Conservation (phyloP, 257 asterid genomes). For the Solanum sitiens region DNA sequence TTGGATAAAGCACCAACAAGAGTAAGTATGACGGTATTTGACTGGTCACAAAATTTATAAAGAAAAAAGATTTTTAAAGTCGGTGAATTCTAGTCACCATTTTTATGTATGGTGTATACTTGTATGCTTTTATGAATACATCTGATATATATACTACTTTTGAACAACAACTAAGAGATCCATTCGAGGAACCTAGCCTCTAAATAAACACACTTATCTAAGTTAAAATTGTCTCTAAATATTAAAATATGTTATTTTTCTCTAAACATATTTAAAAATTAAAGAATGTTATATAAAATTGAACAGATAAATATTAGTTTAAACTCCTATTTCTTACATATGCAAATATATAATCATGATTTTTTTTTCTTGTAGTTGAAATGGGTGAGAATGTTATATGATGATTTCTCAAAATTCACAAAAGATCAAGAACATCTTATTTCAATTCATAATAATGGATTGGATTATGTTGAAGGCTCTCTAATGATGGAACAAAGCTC, state of each 20-base stretch:
- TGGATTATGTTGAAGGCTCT: constrained; percentile 41
- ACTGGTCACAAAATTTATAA: neutral
- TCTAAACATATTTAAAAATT: too few relatives aligned
- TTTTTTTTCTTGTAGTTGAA: constrained; percentile 16
- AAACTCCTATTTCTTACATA: neutral
- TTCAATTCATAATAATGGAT: constrained; percentile 3
- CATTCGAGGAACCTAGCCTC: too few relatives aligned
- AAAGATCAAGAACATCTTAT: constrained; percentile 40
- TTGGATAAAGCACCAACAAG: constrained; percentile 36
- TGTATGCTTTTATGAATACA: neutral
- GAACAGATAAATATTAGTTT: neutral
- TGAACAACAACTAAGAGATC: neutral
- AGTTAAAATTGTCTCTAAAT: neutral
- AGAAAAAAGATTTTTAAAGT: neutral
- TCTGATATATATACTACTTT: neutral
- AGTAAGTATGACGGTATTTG: constrained; percentile 6
- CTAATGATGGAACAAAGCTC: constrained; percentile 16
- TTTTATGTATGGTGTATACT: neutral
- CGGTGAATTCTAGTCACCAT: neutral
- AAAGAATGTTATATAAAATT: neutral
- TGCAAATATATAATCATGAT: neutral
- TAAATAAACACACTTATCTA: too few relatives aligned
- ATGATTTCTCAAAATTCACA: constrained; percentile 28
- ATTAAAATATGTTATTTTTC: too few relatives aligned
- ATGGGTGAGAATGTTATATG: constrained; percentile 41